Evolutionary conservation across 192 early-diverging fungal genomes (phyloP), one percentile per base, ranked within the genome.

Genomic region (Umbelopsis isabellina): DNA sequence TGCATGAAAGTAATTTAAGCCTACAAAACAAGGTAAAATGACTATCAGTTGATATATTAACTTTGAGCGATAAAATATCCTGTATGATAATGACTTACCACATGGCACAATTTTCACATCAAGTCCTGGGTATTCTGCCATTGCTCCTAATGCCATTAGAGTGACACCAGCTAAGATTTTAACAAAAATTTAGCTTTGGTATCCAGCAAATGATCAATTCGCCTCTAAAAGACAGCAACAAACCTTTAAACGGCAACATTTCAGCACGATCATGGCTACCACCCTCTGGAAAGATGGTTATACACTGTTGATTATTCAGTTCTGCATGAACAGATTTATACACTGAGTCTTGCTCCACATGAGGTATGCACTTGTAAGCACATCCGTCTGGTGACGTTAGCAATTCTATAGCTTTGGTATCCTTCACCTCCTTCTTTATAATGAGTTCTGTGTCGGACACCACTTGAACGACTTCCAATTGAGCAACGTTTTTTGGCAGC

Each of bases 231-330:
- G 27, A 30, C 10, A 9, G 37, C 0, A 35, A 12, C 30, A 16
- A 78, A 87, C 86, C 91, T 86, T 98, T 99, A 65, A 99, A 85
- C 49, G 97, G 97, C 66, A 99, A 79, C 85, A 99, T 91, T 69
- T 97, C 91, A 7, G 93, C 86, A 64, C 95, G 92, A 77, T 99
- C 97, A 80, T 99, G 97, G 72, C 91, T 93, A 8, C 97, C 97
- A 35, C 97, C 96, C 67, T 98, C 97, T 11, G 97, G 97, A 80
- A 99, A 99, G 74, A 99, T 99, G 18, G 95, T 95, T 7, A 99
- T 90, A 76, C 94, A 94, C 44, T 83, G 77, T 33, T 80, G 88
- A 25, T 75, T 77, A 69, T 91, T 85, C 35, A 99, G 73, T 16
- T 91, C 85, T 11, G 89, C 81, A 70, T 92, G 88, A 23, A 99